Base-by-base conservation (phyloP, 169 alveolate genomes). In the Plasmodium cynomolgi region DNA sequence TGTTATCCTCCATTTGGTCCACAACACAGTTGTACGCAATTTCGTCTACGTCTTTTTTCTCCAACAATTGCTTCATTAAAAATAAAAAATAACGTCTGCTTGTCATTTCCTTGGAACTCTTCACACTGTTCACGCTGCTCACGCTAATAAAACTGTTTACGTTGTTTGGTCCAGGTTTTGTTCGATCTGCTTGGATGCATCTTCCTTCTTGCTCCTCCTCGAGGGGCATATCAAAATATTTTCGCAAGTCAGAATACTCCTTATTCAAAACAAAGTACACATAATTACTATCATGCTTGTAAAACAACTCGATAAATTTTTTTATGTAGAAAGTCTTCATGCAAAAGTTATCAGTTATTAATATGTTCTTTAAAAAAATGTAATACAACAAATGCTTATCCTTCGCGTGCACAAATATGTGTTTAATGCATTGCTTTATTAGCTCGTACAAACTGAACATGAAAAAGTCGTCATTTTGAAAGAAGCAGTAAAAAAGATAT, bases 251-350 rank as follows among this genome's bases (percentile, higher is more conserved):
- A 41, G 47, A 62, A 91, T 91, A 91, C 39, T 81, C 95, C 73
- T 91, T 91, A 83, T 91, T 81, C 39, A 91, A 34, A 29, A 91
- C 33, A 82, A 91, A 91, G 26, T 11, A 82, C 7, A 91, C 17
- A 73, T 91, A 91, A 50, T 82, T 91, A 91, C 58, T 82, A 72
- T 91, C 95, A 54, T 72, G 73, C 50, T 91, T 41, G 44, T 81
- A 91, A 91, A 91, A 91, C 31, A 91, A 54, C 68, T 91, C 95
- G 33, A 91, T 82, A 68, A 91, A 34, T 82, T 91, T 91, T 33
- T 82, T 91, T 82, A 91, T 72, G 58, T 91, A 91, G 56, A 91
- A 81, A 71, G 84, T 91, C 68, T 82, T 91, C 84, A 91, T 50
- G 79, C 62, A 71, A 81, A 91, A 47, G 34, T 31, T 54, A 20